A percentile compares a stretch with the other conserved stretches of the same genome.
Evolutionary conservation across 208 protist genomes (phyloP).

Genomic region (Trypanosoma mega): DNA sequence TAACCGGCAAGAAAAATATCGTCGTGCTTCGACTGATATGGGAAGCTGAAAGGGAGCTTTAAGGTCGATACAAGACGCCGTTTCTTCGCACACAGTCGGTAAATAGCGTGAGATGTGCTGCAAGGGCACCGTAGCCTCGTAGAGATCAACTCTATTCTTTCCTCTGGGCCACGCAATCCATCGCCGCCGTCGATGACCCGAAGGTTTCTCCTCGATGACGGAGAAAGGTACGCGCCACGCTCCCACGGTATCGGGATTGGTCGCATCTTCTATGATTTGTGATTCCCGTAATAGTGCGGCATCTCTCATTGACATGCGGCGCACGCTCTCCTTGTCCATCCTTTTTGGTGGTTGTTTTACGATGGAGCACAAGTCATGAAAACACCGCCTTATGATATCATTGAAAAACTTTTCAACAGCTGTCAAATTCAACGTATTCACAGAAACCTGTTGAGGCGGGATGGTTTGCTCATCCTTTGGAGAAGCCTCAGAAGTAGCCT

Average conservation of each 20-base stretch:
- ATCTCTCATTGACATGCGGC: no score
- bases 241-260: not conserved
- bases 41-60: not conserved
- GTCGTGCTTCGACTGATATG: not conserved
- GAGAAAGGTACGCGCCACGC: not conserved
- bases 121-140: not conserved
- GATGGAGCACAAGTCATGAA: no score
- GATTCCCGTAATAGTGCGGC: no score
- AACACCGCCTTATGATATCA: no score
- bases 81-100: not conserved
- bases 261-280: not conserved
- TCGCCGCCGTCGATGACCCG: not conserved
- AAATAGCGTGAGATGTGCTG: not conserved
- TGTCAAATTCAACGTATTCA: not conserved
- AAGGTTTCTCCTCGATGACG: not conserved
- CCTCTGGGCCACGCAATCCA: not conserved
- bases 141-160: not conserved
- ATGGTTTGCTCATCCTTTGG: not conserved
- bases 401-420: not conserved
- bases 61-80: not conserved
- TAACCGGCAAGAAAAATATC: not conserved
- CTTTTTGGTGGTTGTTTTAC: no score
- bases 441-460: not conserved
- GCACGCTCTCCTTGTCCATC: no score
- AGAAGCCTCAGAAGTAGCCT: not conserved